phyloP scores from a whole-genome alignment of 306 rosid species.

The Acacia confusa region DNA sequence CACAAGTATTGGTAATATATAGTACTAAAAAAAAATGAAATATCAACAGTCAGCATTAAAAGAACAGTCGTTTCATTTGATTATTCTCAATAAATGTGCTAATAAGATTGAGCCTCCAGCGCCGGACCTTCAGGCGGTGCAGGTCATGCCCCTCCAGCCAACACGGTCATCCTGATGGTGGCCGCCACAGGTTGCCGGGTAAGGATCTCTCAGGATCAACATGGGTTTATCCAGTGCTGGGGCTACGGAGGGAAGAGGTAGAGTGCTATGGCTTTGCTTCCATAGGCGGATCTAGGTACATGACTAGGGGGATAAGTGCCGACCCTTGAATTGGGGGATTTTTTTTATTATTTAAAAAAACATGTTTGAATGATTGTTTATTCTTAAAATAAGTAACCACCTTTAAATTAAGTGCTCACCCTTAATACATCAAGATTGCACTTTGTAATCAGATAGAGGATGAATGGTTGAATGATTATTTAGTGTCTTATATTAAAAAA shows the following conservation, averaged over 20 bases:
- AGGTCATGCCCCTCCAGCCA: constrained; percentile 72
- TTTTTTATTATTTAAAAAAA: no score
- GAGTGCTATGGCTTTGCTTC: no score
- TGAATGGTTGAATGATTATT: no score
- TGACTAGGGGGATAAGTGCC: no score
- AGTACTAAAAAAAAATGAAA: not conserved
- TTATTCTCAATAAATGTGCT: not conserved
- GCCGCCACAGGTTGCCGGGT: constrained; percentile 73
- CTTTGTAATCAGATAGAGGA: no score
- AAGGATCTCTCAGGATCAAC: constrained; percentile 64
- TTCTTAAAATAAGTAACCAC: no score
- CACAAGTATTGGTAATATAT: not conserved
- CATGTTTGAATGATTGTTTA: no score
- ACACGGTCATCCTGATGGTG: constrained; percentile 68
- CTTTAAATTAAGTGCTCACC: no score
- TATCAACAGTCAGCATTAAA: not conserved
- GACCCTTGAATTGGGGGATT: no score
- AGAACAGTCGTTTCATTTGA: not conserved
- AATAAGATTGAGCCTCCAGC: constrained; percentile 56
- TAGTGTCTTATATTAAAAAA: no score
- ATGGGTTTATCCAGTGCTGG: constrained; percentile 36
- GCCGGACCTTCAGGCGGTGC: constrained; percentile 83
- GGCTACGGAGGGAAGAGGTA: not conserved
- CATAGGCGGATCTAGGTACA: no score
- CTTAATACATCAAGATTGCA: no score